Conservation (phyloP, 1,139 yeast species). For the Blastobotrys ciferrii region DNA sequence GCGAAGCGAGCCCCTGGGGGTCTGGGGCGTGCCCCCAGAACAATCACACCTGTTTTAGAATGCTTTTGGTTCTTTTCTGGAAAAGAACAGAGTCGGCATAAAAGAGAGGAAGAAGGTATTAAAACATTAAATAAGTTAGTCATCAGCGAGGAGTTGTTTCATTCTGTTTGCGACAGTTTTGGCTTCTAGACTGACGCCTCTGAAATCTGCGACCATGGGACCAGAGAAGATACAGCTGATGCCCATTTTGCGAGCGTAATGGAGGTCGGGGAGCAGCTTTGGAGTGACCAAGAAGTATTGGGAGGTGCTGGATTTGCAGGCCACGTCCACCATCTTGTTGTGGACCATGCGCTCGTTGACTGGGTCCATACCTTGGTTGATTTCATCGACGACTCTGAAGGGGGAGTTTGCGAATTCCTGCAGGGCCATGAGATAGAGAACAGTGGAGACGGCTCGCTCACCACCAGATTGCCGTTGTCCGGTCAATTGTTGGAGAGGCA, state of each 20-base stretch:
- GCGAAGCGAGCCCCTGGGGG: too few relatives aligned
- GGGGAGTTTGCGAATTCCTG: constrained; percentile 93
- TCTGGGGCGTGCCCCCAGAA: too few relatives aligned
- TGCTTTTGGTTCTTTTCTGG: too few relatives aligned
- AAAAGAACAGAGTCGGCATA: too few relatives aligned
- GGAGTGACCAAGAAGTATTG: constrained; percentile 95
- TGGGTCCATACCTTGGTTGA: constrained; percentile 98
- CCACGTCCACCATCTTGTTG: constrained; percentile 78
- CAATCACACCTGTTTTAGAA: too few relatives aligned
- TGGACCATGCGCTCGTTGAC: constrained; percentile 87
- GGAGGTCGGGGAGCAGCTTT: constrained; percentile 73
- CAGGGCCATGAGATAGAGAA: constrained; percentile 81
- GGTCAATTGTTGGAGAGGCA: constrained; percentile 67
- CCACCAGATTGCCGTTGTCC: constrained; percentile 96
- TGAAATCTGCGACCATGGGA: constrained; percentile 26
- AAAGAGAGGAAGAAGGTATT: too few relatives aligned
- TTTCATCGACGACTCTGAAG: constrained; percentile 94
- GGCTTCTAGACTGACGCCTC: constrained; percentile 11
- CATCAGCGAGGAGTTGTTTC: constrained; percentile 1
- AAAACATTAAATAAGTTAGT: not conserved
- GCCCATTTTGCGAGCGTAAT: constrained; percentile 78
- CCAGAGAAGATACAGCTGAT: constrained; percentile 86
- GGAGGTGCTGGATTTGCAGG: constrained; percentile 58
- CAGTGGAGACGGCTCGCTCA: constrained; percentile 93
- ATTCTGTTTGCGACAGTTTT: constrained; percentile 6